Percentiles rank a stretch among this genome's conserved stretches.
These are phyloP conservation scores for Chenopodium berlandieri DNA, from an alignment of 148 eudicot genomes.

Conservation along the genomic window DNA sequence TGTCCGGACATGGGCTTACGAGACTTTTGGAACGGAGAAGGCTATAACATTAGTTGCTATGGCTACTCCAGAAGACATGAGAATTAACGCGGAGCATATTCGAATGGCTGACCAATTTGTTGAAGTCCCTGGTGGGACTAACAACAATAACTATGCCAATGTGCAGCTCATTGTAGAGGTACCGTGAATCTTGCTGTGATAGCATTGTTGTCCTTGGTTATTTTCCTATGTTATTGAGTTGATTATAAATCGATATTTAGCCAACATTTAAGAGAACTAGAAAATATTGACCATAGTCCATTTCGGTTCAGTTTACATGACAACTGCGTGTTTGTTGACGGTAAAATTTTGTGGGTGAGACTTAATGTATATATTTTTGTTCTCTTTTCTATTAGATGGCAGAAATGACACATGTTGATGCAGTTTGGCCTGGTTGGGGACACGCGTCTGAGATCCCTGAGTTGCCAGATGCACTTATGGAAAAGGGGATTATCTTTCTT, in stretches of 20 bases:
- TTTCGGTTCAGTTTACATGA: not conserved
- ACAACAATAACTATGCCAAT: conserved; percentile 97
- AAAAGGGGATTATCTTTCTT: conserved; percentile 84
- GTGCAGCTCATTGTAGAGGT: conserved; percentile 99
- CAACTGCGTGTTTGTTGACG: not conserved
- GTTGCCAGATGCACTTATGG: conserved; percentile 83
- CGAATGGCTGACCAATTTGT: conserved; percentile 97
- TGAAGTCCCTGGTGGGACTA: conserved; percentile 99
- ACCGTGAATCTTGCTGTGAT: not conserved
- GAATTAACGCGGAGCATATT: conserved; percentile 96
- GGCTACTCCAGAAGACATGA: conserved; percentile 99
- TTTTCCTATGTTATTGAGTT: not conserved
- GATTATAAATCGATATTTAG: not conserved
- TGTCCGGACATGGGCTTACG: conserved; percentile 91
- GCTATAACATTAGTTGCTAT: conserved; percentile 95
- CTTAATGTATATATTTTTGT: not conserved
- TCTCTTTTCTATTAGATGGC: conserved; percentile 58
- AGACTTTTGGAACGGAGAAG: conserved; percentile 94
- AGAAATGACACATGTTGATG: conserved; percentile 92
- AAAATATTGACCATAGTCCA: not conserved
- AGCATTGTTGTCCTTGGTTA: not conserved
- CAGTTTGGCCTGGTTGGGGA: conserved; percentile 99
- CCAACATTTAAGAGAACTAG: not conserved
- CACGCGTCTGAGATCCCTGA: conserved; percentile 99
- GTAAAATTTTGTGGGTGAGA: not conserved